phyloP scores from a whole-genome alignment of 2,329 filamentous ascomycete genomes.

The Coniochaeta sp. region DNA sequence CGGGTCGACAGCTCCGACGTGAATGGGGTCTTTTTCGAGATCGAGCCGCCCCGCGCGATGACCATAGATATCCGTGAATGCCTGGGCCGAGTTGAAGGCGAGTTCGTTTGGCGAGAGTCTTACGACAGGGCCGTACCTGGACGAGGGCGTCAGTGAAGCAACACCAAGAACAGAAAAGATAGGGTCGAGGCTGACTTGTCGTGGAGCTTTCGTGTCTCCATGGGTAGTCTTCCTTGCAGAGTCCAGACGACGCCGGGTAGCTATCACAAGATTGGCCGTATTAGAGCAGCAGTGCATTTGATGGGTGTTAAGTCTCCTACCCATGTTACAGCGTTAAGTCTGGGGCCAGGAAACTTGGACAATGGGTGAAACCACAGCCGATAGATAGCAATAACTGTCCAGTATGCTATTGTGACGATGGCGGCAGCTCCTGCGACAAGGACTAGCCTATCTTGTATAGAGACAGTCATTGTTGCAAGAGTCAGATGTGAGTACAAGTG shows the following conservation, averaged over 20 bases:
- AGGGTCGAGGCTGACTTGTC: neutral
- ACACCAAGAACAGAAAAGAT: neutral
- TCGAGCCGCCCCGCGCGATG: constrained; percentile 19
- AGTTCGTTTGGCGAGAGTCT: constrained; percentile 36
- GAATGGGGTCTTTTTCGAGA: constrained; percentile 16
- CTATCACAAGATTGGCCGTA: neutral
- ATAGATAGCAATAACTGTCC: neutral
- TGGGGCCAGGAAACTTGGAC: neutral
- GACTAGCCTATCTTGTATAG: neutral
- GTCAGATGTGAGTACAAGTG: too few relatives aligned
- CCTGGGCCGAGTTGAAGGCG: constrained; percentile 28
- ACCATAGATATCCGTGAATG: constrained; percentile 26
- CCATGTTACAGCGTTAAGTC: neutral
- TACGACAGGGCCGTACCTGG: constrained; percentile 25
- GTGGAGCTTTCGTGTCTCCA: neutral
- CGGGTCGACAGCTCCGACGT: constrained; percentile 22
- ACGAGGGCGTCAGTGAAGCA: neutral
- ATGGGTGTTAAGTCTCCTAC: neutral
- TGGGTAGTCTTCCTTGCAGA: neutral
- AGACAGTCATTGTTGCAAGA: neutral
- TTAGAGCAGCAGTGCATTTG: neutral
- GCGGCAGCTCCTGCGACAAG: neutral
- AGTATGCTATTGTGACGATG: neutral
- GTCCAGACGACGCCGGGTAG: neutral
- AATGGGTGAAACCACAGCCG: neutral